phyloP scores from a whole-genome alignment of 495 filamentous ascomycete genomes.

The Penicillium verhagenii region DNA sequence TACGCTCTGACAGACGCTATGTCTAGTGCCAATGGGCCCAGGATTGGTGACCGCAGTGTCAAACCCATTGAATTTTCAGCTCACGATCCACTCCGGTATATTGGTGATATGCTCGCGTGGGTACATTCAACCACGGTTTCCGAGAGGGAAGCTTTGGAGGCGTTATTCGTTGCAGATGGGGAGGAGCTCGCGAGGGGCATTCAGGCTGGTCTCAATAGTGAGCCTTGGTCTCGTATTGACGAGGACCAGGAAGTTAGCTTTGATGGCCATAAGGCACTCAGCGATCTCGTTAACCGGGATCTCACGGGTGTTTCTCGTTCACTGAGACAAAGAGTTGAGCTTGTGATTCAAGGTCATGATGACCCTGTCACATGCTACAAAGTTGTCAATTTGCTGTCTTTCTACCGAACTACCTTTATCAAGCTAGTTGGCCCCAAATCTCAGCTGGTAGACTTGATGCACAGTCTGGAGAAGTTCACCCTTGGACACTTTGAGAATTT shows the following conservation, averaged over 20 bases:
- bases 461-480: conserved; percentile 69
- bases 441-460: conserved; percentile 65
- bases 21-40: conserved; percentile 26
- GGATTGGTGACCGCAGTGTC: conserved; percentile 45
- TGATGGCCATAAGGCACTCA: conserved; percentile 79
- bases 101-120: conserved; percentile 98
- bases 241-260: conserved; percentile 65
- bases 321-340: conserved; percentile 79
- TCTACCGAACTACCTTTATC: conserved; percentile 83
- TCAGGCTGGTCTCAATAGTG: conserved; percentile 78
- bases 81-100: conserved; percentile 88
- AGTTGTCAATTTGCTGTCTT: conserved; percentile 80
- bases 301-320: conserved; percentile 74
- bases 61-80: conserved; percentile 95
- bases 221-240: conserved; percentile 71
- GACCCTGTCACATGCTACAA: conserved; percentile 86
- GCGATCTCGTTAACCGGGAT: conserved; percentile 84
- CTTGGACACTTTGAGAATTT: conserved; percentile 77
- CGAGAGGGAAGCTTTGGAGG: conserved; percentile 88
- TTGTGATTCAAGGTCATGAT: conserved; percentile 89
- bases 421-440: conserved; percentile 72
- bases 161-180: conserved; percentile 87
- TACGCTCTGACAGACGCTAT: conserved; percentile 78
- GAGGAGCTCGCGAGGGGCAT: conserved; percentile 86
- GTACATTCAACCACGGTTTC: conserved; percentile 90